Percentiles rank a stretch among this genome's conserved stretches.
Evolutionary conservation across 305 asterid genomes (phyloP).

Genomic region (Fraxinus baroniana): DNA sequence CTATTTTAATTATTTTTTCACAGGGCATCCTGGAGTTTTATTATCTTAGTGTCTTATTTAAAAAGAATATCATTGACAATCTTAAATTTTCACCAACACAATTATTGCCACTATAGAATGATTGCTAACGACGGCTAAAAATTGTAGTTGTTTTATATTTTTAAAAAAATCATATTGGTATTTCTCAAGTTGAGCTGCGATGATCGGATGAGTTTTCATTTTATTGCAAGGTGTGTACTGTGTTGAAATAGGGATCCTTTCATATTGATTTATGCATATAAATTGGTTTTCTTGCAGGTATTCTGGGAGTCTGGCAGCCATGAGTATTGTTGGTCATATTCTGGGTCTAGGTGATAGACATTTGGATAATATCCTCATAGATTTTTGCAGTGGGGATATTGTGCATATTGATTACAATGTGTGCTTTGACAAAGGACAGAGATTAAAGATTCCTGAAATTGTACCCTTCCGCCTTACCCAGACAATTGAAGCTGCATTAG

Average conservation of each 20-base stretch:
- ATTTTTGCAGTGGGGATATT: conserved; percentile 89
- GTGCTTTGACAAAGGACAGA: conserved; percentile 98
- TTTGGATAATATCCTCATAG: conserved; percentile 96
- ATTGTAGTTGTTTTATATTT: not conserved
- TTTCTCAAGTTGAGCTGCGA: conserved; percentile 27
- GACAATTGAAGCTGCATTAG: conserved; percentile 94
- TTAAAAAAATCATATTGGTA: not conserved
- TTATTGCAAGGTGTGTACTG: conserved; percentile 8
- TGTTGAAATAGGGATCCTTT: conserved; percentile 4
- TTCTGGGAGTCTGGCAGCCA: conserved; percentile 93
- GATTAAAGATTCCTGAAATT: conserved; percentile 95
- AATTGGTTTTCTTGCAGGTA: conserved; percentile 59
- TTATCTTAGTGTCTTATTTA: not conserved
- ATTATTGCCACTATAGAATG: not conserved
- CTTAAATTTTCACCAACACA: not conserved
- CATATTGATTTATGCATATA: not conserved
- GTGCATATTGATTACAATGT: conserved; percentile 98
- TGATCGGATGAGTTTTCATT: conserved; percentile 15
- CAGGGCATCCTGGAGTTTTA: not conserved
- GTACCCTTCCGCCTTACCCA: conserved; percentile 99
- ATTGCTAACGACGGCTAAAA: not conserved
- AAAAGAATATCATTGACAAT: not conserved
- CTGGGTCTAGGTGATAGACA: conserved; percentile 98
- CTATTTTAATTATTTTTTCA: not conserved
- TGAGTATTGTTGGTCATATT: conserved; percentile 96